Evolutionary conservation across 805 yeast genomes (phyloP), one percentile per base, ranked within the genome.

Genomic region (Pichia eremophila): DNA sequence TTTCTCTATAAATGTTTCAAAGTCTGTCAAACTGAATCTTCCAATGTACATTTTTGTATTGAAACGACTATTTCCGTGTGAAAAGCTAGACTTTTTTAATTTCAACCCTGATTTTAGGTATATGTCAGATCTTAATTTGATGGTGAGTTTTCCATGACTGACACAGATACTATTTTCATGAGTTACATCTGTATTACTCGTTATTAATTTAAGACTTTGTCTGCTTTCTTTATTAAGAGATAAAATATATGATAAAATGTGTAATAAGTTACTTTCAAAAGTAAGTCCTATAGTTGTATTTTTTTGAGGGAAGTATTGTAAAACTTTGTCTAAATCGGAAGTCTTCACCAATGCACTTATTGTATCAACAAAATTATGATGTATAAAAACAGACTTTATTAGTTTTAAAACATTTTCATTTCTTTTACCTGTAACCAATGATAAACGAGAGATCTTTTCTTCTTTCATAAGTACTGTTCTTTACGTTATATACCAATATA

Each of bases 41-140:
- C 59, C 48, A 35, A 56, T 57, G 46, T 47, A 63, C 56, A 62
- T 44, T 41, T 57, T 55, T 12, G 41, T 47, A 29, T 46, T 47
- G 8, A 53, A 43, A 17, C 51, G 55, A 40, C 46, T 55, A 41
- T 60, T 58, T 3, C 63, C 65, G 15, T 46, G 45, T 1, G 65
- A 60, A 11, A 57, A 50, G 2, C 47, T 52, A 2, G 70, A 55
- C 39, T 48, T 47, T 15, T 47, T 54, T 2, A 71, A 71, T 10
- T 48, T 47, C 7, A 70, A 51, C 0, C 74, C 74, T 1, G 68
- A 57, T 36, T 52, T 50, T 32, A 54, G 49, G 50, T 67, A 70
- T 1, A 60, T 50, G 10, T 58, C 64, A 10, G 57, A 46, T 10
- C 67, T 57, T 14, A 70, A 46, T 9, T 64, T 62, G 27, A 70